A percentile compares a stretch with the other conserved stretches of the same genome.
Conservation (phyloP, 2,329 filamentous ascomycete genomes). For the Penicillium sp. region DNA sequence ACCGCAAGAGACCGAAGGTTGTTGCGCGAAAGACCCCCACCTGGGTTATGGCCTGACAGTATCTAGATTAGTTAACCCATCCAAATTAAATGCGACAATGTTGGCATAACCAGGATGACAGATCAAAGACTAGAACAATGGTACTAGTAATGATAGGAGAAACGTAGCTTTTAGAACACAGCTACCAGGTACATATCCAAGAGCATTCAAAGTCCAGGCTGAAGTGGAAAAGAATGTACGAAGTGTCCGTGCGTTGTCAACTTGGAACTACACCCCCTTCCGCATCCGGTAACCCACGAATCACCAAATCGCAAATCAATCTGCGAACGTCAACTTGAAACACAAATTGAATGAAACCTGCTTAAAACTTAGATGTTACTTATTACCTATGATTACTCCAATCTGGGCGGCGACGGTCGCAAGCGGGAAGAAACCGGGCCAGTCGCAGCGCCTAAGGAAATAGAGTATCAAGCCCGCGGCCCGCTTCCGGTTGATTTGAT, state of each 20-base stretch:
- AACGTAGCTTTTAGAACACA: too few relatives aligned
- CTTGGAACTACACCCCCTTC: background rate
- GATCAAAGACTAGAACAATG: too few relatives aligned
- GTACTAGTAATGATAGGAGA: too few relatives aligned
- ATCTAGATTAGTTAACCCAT: too few relatives aligned
- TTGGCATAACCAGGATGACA: background rate
- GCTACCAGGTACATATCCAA: too few relatives aligned
- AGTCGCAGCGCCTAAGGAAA: background rate
- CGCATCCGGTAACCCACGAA: background rate
- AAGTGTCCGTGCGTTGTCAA: background rate
- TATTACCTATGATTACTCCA: background rate
- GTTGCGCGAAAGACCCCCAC: slow-evolving; percentile 25
- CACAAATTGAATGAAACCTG: background rate
- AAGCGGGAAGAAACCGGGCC: background rate
- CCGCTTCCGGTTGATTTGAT: background rate
- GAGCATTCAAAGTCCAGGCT: background rate
- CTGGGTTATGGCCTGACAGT: slow-evolving; percentile 10
- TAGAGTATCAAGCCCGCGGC: background rate
- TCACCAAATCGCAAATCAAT: background rate
- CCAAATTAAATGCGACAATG: too few relatives aligned
- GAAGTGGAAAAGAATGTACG: background rate
- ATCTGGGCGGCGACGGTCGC: background rate
- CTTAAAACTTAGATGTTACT: background rate
- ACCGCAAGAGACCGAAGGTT: slow-evolving; percentile 18
- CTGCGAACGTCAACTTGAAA: background rate